Conservation (phyloP, 2,329 filamentous ascomycete genomes). For the Magnaporthiopsis poae region DNA sequence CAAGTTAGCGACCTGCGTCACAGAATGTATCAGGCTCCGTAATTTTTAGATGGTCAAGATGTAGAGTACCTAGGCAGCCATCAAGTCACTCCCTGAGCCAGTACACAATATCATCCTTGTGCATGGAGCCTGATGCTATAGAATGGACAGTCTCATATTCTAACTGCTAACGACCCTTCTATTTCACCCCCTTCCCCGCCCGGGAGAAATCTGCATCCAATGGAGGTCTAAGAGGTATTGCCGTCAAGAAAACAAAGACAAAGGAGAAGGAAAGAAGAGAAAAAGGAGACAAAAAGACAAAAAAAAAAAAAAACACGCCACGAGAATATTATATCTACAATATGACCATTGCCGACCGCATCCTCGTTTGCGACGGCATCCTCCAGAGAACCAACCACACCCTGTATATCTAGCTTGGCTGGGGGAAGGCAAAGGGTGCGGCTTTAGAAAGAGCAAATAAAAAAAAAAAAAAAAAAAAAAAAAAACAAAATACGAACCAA, state of each 20-base stretch:
- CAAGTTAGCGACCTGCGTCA: too few relatives aligned
- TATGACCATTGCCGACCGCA: background rate
- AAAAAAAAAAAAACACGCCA: background rate
- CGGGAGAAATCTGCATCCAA: conserved; percentile 11
- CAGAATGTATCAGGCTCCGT: too few relatives aligned
- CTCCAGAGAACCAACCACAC: background rate
- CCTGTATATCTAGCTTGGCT: background rate
- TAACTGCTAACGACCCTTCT: conserved; percentile 5
- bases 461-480: background rate
- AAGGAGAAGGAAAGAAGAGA: conserved; percentile 8
- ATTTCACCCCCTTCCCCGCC: background rate
- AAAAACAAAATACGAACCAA: background rate
- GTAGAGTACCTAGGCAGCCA: too few relatives aligned
- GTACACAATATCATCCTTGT: background rate
- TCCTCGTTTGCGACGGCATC: background rate
- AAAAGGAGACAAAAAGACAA: conserved; percentile 7
- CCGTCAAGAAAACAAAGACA: conserved; percentile 11
- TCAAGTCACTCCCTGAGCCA: background rate
- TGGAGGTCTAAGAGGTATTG: conserved; percentile 16
- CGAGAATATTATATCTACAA: conserved; percentile 1
- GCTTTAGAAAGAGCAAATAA: background rate
- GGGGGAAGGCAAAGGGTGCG: background rate
- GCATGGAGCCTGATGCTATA: background rate
- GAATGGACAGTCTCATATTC: conserved; percentile 6
- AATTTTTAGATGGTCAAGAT: too few relatives aligned